These are phyloP conservation scores for Cucurbita ficifolia DNA, from an alignment of 306 rosid genomes.

Conservation along the genomic window DNA sequence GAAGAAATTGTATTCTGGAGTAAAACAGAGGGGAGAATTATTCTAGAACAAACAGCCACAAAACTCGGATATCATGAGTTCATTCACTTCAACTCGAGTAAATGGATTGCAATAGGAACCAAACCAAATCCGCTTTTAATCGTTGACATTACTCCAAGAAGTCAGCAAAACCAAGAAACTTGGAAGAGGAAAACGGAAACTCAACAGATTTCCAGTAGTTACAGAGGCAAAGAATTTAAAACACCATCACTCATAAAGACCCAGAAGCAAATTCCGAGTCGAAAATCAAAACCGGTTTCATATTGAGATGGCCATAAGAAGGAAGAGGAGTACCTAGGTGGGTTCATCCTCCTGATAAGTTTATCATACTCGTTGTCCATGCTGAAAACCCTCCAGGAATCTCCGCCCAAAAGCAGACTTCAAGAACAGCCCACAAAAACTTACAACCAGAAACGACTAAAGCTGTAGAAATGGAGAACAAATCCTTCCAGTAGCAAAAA, in stretches of 20 bases:
- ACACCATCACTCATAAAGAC: neutral
- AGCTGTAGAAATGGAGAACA: neutral
- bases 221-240: too few species aligned
- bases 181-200: neutral
- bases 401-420: too few species aligned
- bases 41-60: neutral
- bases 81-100: neutral
- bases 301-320: neutral
- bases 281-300: neutral
- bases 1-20: neutral
- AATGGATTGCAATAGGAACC: neutral
- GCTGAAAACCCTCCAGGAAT: neutral
- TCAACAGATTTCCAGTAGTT: neutral
- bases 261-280: neutral
- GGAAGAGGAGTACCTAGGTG: constrained; percentile 30
- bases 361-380: constrained; percentile 47
- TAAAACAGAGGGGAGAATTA: neutral
- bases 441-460: neutral
- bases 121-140: neutral
- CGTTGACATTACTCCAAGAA: neutral
- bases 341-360: constrained; percentile 51
- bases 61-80: neutral
- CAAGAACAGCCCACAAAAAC: neutral
- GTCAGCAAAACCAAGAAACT: neutral
- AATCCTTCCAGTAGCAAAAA: neutral